A percentile compares a stretch with the other conserved stretches of the same genome.
phyloP scores from a whole-genome alignment of 2,329 filamentous ascomycete species.

The Pseudocercospora fuligena region DNA sequence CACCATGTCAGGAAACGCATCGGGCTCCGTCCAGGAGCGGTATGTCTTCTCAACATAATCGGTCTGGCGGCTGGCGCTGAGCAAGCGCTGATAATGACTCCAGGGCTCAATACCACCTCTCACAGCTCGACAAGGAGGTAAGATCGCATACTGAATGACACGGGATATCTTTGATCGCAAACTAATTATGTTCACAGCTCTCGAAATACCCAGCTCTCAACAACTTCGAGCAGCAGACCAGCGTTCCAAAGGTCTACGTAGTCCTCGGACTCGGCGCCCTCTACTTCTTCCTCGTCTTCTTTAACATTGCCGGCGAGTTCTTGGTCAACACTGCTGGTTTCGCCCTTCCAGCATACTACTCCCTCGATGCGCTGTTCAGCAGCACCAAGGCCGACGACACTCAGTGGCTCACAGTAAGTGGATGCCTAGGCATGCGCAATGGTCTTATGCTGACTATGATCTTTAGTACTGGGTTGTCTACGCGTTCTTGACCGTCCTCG shows the following conservation, averaged over 20 bases:
- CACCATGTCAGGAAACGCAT: constrained; percentile 25
- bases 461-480: constrained; percentile 83
- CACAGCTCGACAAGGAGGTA: constrained; percentile 82
- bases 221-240: constrained; percentile 84
- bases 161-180: neutral
- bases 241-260: constrained; percentile 83
- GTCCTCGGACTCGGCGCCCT: constrained; percentile 75
- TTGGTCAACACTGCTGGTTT: constrained; percentile 87
- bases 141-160: constrained; percentile 6
- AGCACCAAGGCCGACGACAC: constrained; percentile 75
- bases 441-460: constrained; percentile 19
- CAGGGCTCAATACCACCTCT: constrained; percentile 63
- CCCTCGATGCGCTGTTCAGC: constrained; percentile 76
- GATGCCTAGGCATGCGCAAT: neutral
- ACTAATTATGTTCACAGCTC: constrained; percentile 59
- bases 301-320: constrained; percentile 88
- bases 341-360: constrained; percentile 83
- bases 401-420: constrained; percentile 68
- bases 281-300: constrained; percentile 90
- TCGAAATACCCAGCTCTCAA: constrained; percentile 83
- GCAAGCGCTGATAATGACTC: constrained; percentile 22
- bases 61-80: constrained; percentile 14
- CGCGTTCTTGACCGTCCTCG: constrained; percentile 78
- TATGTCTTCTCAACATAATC: constrained; percentile 21
- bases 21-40: constrained; percentile 35